Base-by-base conservation (phyloP, 2,329 filamentous ascomycete genomes). In the Ophiosphaerella korrae region DNA sequence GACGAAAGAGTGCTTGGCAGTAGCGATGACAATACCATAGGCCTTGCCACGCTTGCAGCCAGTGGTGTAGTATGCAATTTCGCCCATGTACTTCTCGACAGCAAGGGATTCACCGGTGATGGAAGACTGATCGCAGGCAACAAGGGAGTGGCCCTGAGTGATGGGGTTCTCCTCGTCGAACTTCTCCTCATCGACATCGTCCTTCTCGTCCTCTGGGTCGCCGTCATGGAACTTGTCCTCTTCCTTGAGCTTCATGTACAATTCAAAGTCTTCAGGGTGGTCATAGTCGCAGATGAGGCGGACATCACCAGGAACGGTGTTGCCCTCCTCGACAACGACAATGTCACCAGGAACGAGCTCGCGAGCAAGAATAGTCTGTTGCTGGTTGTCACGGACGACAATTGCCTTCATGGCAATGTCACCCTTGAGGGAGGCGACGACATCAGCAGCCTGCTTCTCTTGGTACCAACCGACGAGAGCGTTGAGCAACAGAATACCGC, bases 31-130 rank as follows among this genome's bases (percentile, higher is more conserved):
- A 57, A 91, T 81, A 67, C 81, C 86, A 74, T 87, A 90, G 53
- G 86, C 85, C 78, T 89, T 89, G 68, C 88, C 88, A 72, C 88
- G 87, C 83, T 90, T 91, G 81, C 88, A 90, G 66, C 88, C 88
- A 58, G 88, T 90, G 55, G 88, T 90, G 80, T 90, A 90, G 82
- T 89, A 90, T 70, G 87, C 81, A 55, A 82, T 78, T 68, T 90
- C 88, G 55, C 87, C 86, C 84, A 91, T 88, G 78, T 88, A 89
- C 77, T 88, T 88, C 76, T 88, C 86, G 57, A 90, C 88, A 60
- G 88, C 88, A 60, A 90, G 84, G 54, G 88, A 91, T 75, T 90
- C 88, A 77, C 88, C 88, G 64, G 88, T 90, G 75, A 91, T 90
- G 75, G 88, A 88, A 70, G 88, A 90, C 78, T 90, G 88, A 79